phyloP scores from a whole-genome alignment of 805 yeast genomes.

The Danielia oregonensis region DNA sequence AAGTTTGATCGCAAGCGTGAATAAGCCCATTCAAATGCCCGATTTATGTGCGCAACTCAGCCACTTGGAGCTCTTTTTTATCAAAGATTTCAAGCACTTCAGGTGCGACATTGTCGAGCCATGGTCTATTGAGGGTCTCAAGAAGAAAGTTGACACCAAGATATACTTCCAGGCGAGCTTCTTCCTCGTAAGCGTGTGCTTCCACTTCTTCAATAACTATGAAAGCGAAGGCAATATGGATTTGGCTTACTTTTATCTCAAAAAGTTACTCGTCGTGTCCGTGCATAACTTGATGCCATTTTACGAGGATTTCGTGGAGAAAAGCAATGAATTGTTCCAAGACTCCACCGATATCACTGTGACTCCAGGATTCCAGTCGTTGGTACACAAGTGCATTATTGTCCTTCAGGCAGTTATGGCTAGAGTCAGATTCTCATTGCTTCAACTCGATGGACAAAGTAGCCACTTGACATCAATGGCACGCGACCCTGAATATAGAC shows the following conservation, averaged over 20 bases:
- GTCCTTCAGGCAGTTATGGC: constrained; percentile 11
- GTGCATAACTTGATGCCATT: constrained; percentile 20
- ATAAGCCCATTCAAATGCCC: constrained; percentile 9
- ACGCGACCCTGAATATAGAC: constrained; percentile 5
- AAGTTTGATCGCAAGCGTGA: neutral
- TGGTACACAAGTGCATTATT: constrained; percentile 16
- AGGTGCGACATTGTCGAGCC: neutral
- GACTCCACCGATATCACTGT: constrained; percentile 13
- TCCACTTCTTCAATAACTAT: constrained; percentile 21
- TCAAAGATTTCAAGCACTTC: neutral
- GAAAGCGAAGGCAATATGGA: constrained; percentile 31
- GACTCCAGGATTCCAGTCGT: constrained; percentile 14
- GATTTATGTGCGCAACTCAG: constrained; percentile 5
- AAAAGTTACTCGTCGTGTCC: constrained; percentile 27
- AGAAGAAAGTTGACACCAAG: constrained; percentile 4
- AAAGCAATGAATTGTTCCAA: constrained; percentile 5
- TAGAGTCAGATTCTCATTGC: constrained; percentile 11
- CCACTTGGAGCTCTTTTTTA: constrained; percentile 5
- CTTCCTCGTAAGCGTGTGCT: constrained; percentile 9
- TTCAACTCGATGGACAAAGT: constrained; percentile 6
- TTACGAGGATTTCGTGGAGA: constrained; percentile 10
- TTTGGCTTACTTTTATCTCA: constrained; percentile 36
- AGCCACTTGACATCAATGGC: constrained; percentile 6
- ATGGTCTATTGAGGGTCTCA: neutral
- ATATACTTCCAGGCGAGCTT: constrained; percentile 12